A percentile compares a stretch with the other conserved stretches of the same genome.
These are phyloP conservation scores for Candolleomyces eurysporus DNA, from an alignment of 768 basidiomycete species.

Conservation along the genomic window DNA sequence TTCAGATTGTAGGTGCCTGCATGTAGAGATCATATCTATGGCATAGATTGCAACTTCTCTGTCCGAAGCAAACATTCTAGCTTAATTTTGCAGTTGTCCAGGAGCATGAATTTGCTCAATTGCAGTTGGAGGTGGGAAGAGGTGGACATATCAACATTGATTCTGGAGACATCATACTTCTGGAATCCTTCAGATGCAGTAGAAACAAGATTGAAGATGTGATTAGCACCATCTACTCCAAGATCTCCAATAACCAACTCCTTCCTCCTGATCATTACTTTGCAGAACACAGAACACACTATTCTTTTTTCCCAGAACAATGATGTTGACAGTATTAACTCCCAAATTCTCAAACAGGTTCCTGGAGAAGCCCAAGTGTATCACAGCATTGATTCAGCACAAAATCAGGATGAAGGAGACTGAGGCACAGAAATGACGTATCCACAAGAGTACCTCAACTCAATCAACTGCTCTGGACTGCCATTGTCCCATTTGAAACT, in stretches of 20 bases:
- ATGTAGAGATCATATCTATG: too few species aligned
- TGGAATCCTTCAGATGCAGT: too few species aligned
- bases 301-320: too few species aligned
- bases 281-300: constrained; percentile 25
- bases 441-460: constrained; percentile 37
- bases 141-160: too few species aligned
- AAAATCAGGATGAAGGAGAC: constrained; percentile 1
- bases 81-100: constrained; percentile 27
- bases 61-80: too few species aligned
- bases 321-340: constrained; percentile 37
- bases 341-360: constrained; percentile 20
- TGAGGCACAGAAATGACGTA: constrained; percentile 22
- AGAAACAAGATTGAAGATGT: too few species aligned
- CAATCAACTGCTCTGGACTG: constrained; percentile 35
- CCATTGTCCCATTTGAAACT: constrained; percentile 35
- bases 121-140: too few species aligned
- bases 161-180: too few species aligned
- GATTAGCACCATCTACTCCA: not conserved
- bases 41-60: too few species aligned
- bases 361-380: constrained; percentile 7
- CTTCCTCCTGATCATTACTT: constrained; percentile 27
- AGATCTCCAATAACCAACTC: too few species aligned
- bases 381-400: too few species aligned
- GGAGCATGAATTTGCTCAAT: constrained; percentile 18
- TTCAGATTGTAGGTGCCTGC: too few species aligned